Percentiles rank a stretch among this genome's conserved stretches.
Evolutionary conservation across 2,329 filamentous ascomycete species (phyloP).

Genomic region (Aspergillus ruber): DNA sequence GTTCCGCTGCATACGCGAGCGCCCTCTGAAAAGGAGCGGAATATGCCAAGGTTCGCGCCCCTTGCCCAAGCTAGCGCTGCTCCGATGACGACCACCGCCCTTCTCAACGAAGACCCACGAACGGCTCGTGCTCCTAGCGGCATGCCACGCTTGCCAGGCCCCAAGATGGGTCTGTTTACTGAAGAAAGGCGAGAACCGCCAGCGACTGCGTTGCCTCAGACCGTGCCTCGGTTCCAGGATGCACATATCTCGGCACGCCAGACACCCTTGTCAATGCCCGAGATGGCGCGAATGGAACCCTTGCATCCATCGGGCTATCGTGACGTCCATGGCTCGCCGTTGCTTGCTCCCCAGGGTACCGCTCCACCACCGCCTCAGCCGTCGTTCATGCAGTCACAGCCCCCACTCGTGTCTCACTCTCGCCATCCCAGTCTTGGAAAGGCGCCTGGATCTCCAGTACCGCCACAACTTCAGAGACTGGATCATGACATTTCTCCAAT

Average conservation of each 20-base stretch:
- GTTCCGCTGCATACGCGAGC: conserved; percentile 25
- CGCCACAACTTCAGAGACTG: conserved; percentile 19
- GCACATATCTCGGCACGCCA: conserved; percentile 25
- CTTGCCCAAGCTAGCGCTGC: conserved; percentile 34
- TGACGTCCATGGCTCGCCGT: conserved; percentile 18
- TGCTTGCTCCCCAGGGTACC: conserved; percentile 12
- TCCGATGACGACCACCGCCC: conserved; percentile 18
- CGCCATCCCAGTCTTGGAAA: conserved; percentile 31
- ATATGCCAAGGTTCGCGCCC: conserved; percentile 28
- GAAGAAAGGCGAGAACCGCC: conserved; percentile 34
- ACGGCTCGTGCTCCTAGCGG: conserved; percentile 26
- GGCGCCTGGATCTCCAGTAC: conserved; percentile 29
- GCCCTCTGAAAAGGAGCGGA: conserved; percentile 31
- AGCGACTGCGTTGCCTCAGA: conserved; percentile 16
- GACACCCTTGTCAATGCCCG: conserved; percentile 19
- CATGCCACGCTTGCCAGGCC: conserved; percentile 31
- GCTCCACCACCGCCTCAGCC: conserved; percentile 15
- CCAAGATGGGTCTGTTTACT: conserved; percentile 39
- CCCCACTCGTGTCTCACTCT: conserved; percentile 27
- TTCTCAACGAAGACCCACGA: conserved; percentile 30
- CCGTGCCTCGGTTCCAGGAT: conserved; percentile 22
- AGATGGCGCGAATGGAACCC: conserved; percentile 31
- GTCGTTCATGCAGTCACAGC: conserved; percentile 24
- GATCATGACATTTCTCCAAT: conserved; percentile 30
- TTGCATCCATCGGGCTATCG: conserved; percentile 19